These are phyloP conservation scores for Hanseniaspora taiwanica DNA, from an alignment of 805 yeast species.

Conservation along the genomic window DNA sequence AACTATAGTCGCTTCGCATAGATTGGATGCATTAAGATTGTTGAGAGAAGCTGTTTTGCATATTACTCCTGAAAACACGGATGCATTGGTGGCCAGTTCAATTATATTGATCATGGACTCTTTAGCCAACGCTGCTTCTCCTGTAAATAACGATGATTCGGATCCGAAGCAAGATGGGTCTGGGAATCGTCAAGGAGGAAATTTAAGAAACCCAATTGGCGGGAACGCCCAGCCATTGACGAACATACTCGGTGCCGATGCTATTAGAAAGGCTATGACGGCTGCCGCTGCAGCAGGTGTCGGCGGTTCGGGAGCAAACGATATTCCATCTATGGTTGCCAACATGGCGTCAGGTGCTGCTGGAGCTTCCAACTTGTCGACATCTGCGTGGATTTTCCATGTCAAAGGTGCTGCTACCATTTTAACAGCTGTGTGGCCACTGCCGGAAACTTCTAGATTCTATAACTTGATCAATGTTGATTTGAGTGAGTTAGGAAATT, in stretches of 20 bases:
- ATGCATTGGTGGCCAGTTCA: slow-evolving; percentile 88
- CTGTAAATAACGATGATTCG: slow-evolving; percentile 1
- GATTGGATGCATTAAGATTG: slow-evolving; percentile 74
- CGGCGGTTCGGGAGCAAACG: slow-evolving; percentile 1
- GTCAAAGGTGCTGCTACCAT: slow-evolving; percentile 96
- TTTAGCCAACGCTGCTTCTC: slow-evolving; percentile 71
- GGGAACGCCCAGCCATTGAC: too few relatives aligned
- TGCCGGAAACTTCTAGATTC: slow-evolving; percentile 54
- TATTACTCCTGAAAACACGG: slow-evolving; percentile 75
- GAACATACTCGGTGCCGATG: slow-evolving; percentile 9
- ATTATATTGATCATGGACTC: slow-evolving; percentile 85
- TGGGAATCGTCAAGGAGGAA: too few relatives aligned
- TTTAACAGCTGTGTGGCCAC: slow-evolving; percentile 91
- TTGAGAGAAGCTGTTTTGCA: slow-evolving; percentile 77
- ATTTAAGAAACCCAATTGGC: too few relatives aligned
- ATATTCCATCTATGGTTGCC: slow-evolving; percentile 7
- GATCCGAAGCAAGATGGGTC: neutral
- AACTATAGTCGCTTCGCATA: slow-evolving; percentile 69
- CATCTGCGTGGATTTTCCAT: slow-evolving; percentile 94
- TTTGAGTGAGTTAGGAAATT: slow-evolving; percentile 75
- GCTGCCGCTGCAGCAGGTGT: slow-evolving; percentile 4
- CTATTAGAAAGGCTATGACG: slow-evolving; percentile 18
- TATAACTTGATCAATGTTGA: slow-evolving; percentile 71
- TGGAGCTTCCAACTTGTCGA: slow-evolving; percentile 48
- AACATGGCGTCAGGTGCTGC: slow-evolving; percentile 14